Base-by-base conservation (phyloP, 2,329 filamentous ascomycete genomes). In the Colletotrichum gigasporum region DNA sequence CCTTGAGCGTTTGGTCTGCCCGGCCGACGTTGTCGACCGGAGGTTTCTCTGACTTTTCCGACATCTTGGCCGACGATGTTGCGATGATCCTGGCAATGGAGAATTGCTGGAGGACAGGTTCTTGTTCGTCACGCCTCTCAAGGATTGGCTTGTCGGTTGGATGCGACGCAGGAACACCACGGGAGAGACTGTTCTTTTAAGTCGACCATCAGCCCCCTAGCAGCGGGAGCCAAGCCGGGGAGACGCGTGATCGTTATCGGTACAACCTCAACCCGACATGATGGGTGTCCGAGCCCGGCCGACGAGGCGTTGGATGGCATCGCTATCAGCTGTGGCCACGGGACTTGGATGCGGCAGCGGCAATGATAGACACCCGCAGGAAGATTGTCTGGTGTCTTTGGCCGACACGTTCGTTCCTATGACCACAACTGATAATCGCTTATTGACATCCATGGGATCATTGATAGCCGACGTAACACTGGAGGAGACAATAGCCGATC, bases 401-500 rank as follows among this genome's bases (percentile, higher is more conserved):
- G 9, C 50, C n/a, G 30, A 18, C 22, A 32, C 22, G 20, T 34
- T 26, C 16, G 12, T 16, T n/a, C 18, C n/a, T 14, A 18, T 22
- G n/a, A 32, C n/a, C n/a, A n/a, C 24, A 18, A 11, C 18, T 16
- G 30, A 34, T 24, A 14, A 26, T 24, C 18, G 20, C 18, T 42
- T 42, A 42, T 34, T n/a, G 41, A 34, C 34, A 30, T 10, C 20
- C 20, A n/a, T n/a, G n/a, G n/a, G n/a, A n/a, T n/a, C n/a, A n/a
- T n/a, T n/a, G 41, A 47, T 56, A 56, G 42, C 51, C 26, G 51
- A 61, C 50, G 50, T 11, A n/a, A 35, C 24, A 16, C 10, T 16
- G 37, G 37, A 34, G 16, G 18, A 26, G 30, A 56, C 14, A 34
- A 41, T 62, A 56, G 51, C 42, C 34, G 41, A 56, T 30, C 58